A percentile compares a stretch with the other conserved stretches of the same genome.
Conservation (phyloP, 1,284 basidiomycete species). For the Hemileccinum hortonii region DNA sequence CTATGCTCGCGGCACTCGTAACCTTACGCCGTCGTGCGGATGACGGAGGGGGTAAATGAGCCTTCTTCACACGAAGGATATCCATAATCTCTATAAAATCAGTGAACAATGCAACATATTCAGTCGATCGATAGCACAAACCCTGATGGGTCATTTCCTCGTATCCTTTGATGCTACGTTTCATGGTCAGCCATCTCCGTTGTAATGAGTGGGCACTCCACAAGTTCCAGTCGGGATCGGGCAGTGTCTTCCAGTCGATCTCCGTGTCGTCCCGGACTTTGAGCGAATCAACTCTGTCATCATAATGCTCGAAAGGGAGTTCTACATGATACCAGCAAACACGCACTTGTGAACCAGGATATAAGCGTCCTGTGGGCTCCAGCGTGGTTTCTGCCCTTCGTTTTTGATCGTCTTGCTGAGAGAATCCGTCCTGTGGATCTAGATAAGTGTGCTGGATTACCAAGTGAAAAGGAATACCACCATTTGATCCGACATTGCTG, state of each 20-base stretch:
- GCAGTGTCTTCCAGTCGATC: slow-evolving; percentile 76
- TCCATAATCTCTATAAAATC: slow-evolving; percentile 67
- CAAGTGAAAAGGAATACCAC: slow-evolving; percentile 35
- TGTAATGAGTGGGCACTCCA: slow-evolving; percentile 78
- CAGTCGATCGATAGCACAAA: slow-evolving; percentile 30
- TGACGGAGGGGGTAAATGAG: slow-evolving; percentile 47
- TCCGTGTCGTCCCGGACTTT: slow-evolving; percentile 78
- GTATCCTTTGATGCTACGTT: slow-evolving; percentile 66
- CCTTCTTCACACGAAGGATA: slow-evolving; percentile 69
- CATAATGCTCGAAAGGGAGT: neutral
- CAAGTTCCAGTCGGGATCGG: slow-evolving; percentile 75
- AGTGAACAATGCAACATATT: slow-evolving; percentile 6
- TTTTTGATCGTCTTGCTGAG: slow-evolving; percentile 70
- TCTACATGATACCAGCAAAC: neutral
- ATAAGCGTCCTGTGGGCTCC: slow-evolving; percentile 71
- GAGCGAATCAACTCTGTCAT: slow-evolving; percentile 63
- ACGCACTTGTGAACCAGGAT: slow-evolving; percentile 79
- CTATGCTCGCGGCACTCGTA: slow-evolving; percentile 53
- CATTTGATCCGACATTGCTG: slow-evolving; percentile 87
- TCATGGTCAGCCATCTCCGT: slow-evolving; percentile 75
- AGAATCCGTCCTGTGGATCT: slow-evolving; percentile 62
- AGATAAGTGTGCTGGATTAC: slow-evolving; percentile 2
- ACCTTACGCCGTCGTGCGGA: slow-evolving; percentile 48
- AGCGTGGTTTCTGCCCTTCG: slow-evolving; percentile 65
- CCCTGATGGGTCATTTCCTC: slow-evolving; percentile 78